Evolutionary conservation across 148 eudicot genomes (phyloP), one percentile per base, ranked within the genome.

Genomic region (Hydrangea macrophylla): DNA sequence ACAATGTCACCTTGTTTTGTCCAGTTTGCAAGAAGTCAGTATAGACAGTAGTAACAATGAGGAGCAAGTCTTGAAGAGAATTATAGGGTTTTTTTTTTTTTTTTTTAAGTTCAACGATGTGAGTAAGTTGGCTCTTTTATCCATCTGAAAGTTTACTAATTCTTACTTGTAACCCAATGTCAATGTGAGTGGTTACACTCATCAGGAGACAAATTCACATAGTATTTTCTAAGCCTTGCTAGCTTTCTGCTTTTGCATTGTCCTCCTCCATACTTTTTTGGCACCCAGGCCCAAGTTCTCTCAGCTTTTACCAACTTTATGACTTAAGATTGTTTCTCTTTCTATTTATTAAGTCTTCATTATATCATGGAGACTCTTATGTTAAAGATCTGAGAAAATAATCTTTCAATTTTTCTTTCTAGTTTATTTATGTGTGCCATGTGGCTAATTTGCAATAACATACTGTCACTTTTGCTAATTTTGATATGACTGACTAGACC

Each of bases 331-430:
- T 15, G 37, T 35, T 28, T 20, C 42, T 28, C 55, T 63, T 64
- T 45, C 56, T 64, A 26, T 30, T 64, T 64, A 7, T 64, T 17
- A 48, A 44, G 4, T n/a, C n/a, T n/a, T n/a, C n/a, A n/a, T n/a
- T n/a, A 2, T 13, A 5, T 36, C 31, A 31, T 31, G 30, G 24
- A 28, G 8, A 64, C n/a, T 44, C 18, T 44, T 10, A 37, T 51
- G 30, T 51, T 32, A 24, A 32, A 65, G 30, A 62, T 57, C 58
- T 9, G 17, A 9, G 17, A 30, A 61, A 37, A 9, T 5, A 2
- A 25, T 33, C 31, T 1, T 3, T 30, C 2, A 27, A 18, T 24
- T 65, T 25, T 50, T 11, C 3, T 42, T n/a, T n/a, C n/a, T n/a
- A n/a, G n/a, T 42, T 11, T 42, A 15, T 42, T 13, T 42, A 42